Percentiles rank a stretch among this genome's conserved stretches.
These are phyloP conservation scores for Chalaropsis thielavioides DNA, from an alignment of 2,329 filamentous ascomycete species.

Conservation along the genomic window DNA sequence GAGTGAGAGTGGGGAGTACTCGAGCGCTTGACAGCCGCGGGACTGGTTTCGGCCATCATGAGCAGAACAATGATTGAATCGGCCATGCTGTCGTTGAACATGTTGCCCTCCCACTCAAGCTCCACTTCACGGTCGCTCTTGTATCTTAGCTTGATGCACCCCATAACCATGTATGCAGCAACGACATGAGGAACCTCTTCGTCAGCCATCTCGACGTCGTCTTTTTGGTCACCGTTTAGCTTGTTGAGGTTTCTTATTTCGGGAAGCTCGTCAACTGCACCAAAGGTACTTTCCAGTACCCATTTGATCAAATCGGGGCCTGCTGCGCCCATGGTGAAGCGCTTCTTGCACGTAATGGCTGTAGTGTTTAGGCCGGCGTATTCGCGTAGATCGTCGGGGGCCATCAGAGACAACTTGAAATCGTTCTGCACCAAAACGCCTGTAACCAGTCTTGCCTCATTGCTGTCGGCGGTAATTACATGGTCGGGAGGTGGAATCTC, in stretches of 20 bases:
- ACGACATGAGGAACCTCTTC: constrained; percentile 45
- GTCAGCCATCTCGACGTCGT: constrained; percentile 40
- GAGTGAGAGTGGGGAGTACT: constrained; percentile 29
- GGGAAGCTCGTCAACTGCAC: constrained; percentile 58
- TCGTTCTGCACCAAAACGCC: constrained; percentile 95
- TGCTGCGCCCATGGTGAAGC: constrained; percentile 72
- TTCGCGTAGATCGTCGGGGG: constrained; percentile 85
- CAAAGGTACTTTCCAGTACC: constrained; percentile 90
- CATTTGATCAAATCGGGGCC: constrained; percentile 84
- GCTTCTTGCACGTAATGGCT: constrained; percentile 83
- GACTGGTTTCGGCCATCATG: constrained; percentile 82
- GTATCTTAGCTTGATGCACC: constrained; percentile 72
- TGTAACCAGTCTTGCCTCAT: constrained; percentile 45
- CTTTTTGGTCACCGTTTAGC: constrained; percentile 25
- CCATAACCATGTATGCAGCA: constrained; percentile 64
- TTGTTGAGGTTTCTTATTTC: constrained; percentile 33
- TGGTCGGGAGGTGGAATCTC: constrained; percentile 54
- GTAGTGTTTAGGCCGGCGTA: constrained; percentile 96
- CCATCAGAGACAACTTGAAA: constrained; percentile 95
- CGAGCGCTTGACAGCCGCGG: constrained; percentile 74
- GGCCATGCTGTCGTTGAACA: constrained; percentile 95
- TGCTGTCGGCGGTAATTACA: constrained; percentile 22
- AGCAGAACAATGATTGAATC: constrained; percentile 91
- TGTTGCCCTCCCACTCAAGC: constrained; percentile 94
- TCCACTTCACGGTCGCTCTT: constrained; percentile 65